phyloP scores from a whole-genome alignment of 768 basidiomycete species.

The Russula ochroleuca region DNA sequence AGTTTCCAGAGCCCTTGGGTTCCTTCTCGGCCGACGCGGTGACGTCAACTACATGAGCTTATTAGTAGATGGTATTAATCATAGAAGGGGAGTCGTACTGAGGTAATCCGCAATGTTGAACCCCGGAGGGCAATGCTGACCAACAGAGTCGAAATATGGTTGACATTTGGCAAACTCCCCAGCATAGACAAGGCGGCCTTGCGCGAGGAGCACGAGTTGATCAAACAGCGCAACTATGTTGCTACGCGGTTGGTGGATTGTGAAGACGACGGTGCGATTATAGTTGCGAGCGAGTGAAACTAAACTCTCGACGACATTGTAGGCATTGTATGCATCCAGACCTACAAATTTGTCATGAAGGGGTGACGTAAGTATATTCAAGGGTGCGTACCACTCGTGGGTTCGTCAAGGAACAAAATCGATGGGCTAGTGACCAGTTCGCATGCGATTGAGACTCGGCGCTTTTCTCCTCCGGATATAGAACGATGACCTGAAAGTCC shows the following conservation, averaged over 20 bases:
- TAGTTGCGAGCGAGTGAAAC: slow-evolving; percentile 82
- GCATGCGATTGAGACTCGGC: slow-evolving; percentile 94
- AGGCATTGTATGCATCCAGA: slow-evolving; percentile 92
- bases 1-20: slow-evolving; percentile 33
- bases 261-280: slow-evolving; percentile 94
- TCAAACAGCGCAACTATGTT: slow-evolving; percentile 97
- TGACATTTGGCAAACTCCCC: slow-evolving; percentile 74
- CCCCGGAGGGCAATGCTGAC: slow-evolving; percentile 81
- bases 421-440: slow-evolving; percentile 97
- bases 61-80: not conserved
- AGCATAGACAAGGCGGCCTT: slow-evolving; percentile 81
- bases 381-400: slow-evolving; percentile 76
- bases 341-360: slow-evolving; percentile 42
- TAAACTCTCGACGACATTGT: slow-evolving; percentile 88
- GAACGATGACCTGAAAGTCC: slow-evolving; percentile 64
- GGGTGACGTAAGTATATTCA: not conserved
- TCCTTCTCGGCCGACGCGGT: slow-evolving; percentile 45
- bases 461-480: slow-evolving; percentile 97
- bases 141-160: slow-evolving; percentile 74
- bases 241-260: slow-evolving; percentile 96
- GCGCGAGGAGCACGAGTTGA: slow-evolving; percentile 78
- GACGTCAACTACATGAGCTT: slow-evolving; percentile 40
- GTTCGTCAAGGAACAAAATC: slow-evolving; percentile 94
- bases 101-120: slow-evolving; percentile 98
- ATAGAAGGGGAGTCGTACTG: slow-evolving; percentile 48